These are phyloP conservation scores for Alternaria solani DNA, from an alignment of 2,329 filamentous ascomycete genomes.

Conservation along the genomic window DNA sequence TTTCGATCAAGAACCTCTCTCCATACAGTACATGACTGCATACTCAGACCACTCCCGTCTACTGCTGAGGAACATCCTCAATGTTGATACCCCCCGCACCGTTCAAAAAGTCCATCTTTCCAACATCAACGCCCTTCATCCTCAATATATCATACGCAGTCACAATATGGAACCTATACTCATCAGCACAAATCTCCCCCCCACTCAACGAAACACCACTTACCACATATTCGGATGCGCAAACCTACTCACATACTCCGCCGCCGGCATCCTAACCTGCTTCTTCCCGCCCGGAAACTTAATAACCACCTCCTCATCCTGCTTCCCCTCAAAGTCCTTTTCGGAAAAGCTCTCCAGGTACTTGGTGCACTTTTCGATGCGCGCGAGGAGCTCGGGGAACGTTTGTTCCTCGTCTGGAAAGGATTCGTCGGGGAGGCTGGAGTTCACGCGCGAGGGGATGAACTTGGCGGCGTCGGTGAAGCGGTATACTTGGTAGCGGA, in stretches of 20 bases:
- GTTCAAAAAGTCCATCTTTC: constrained; percentile 66
- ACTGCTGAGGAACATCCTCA: neutral
- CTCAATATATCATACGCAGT: constrained; percentile 69
- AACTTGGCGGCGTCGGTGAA: constrained; percentile 55
- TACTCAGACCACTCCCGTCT: neutral
- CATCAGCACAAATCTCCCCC: neutral
- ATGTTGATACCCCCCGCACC: constrained; percentile 23
- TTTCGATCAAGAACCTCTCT: too few species aligned
- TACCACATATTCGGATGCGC: constrained; percentile 66
- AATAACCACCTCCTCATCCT: constrained; percentile 52
- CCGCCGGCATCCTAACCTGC: constrained; percentile 54
- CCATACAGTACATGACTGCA: neutral
- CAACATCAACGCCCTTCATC: constrained; percentile 67
- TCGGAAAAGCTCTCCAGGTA: constrained; percentile 57
- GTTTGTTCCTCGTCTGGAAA: constrained; percentile 58
- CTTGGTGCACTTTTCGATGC: constrained; percentile 58
- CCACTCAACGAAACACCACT: neutral
- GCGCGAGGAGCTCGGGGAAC: constrained; percentile 58
- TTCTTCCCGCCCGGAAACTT: constrained; percentile 26
- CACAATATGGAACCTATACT: constrained; percentile 64
- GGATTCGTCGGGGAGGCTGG: constrained; percentile 40
- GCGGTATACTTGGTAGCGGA: constrained; percentile 60
- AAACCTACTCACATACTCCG: constrained; percentile 59
- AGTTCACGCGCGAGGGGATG: constrained; percentile 50
- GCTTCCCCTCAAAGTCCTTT: constrained; percentile 55